Base-by-base conservation (phyloP, 139 green algal genomes). In the Tetradesmus obliquus region DNA sequence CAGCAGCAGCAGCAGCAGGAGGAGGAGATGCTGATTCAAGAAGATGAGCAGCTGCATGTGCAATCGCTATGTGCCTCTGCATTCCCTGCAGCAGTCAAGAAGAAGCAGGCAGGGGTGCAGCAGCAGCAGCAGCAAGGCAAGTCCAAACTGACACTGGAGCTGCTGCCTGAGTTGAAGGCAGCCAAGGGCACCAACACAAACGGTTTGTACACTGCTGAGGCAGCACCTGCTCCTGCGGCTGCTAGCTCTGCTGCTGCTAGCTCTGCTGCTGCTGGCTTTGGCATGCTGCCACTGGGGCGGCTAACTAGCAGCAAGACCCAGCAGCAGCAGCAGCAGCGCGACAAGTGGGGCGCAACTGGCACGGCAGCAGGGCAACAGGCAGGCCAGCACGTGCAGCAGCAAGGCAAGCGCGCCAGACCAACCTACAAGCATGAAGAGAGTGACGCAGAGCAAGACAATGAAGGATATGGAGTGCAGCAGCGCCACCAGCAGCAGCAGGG, bases 101-200 rank as follows among this genome's bases (percentile, higher is more conserved):
- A 1, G 60, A 10, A 71, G 19, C 7, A 60, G 3, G 71, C 45
- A 83, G 86, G 54, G 15, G 54, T 51, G 66, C 71, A 71, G 71
- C 86, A 32, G 71, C 86, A 22, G 69, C 86, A 82, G 86, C 86
- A 72, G 86, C 86, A 45, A 84, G 51, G 72, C 66, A 84, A 71
- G 24, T 10, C 12, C 55, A n/a, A 60, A 71, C 72, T 32, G 86
- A 9, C 4, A 51, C 9, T 69, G 53, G 53, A 15, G 53, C 20
- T 51, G 53, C 82, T 87, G 82, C 19, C 60, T 71, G 19, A 13
- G 12, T 20, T 71, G 6, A 71, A 71, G 9, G 9, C 10, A 10
- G 60, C 10, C 10, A 19, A 71, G 60, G 60, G 60, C 19, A 4
- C 8, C 60, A 71, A 13, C 60, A 15, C 10, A 10, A 71, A 71